Conservation (phyloP, 1,284 basidiomycete genomes). For the Cryptococcus sp. region DNA sequence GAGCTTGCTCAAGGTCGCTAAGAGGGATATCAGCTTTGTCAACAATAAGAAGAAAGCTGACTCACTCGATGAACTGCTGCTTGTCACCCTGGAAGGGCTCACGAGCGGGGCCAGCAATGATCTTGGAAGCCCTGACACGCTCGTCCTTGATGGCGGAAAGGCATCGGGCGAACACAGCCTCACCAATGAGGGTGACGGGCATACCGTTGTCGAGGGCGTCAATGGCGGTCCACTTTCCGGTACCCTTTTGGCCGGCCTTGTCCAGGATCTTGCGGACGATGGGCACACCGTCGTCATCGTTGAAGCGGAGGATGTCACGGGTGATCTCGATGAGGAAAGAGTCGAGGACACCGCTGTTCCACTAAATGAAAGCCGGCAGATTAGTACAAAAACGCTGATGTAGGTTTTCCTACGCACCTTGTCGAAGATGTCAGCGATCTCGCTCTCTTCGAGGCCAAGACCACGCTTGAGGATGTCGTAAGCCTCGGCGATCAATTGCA, state of each 20-base stretch:
- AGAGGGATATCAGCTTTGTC: not conserved
- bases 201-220: slow-evolving; percentile 95
- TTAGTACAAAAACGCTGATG: not conserved
- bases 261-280: slow-evolving; percentile 94
- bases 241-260: slow-evolving; percentile 97
- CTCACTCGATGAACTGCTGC: slow-evolving; percentile 85
- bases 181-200: slow-evolving; percentile 95
- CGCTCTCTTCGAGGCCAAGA: slow-evolving; percentile 76
- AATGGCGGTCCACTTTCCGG: slow-evolving; percentile 99
- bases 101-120: slow-evolving; percentile 83
- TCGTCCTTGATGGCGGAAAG: slow-evolving; percentile 97
- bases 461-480: slow-evolving; percentile 99
- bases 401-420: slow-evolving; percentile 50
- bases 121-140: slow-evolving; percentile 88
- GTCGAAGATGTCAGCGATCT: slow-evolving; percentile 85
- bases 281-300: slow-evolving; percentile 85
- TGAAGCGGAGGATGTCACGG: slow-evolving; percentile 90
- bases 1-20: slow-evolving; percentile 88
- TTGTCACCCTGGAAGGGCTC: slow-evolving; percentile 97
- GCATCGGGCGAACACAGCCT: slow-evolving; percentile 99
- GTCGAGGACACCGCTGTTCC: slow-evolving; percentile 99
- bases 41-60: not conserved
- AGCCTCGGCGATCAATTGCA: slow-evolving; percentile 98
- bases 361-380: slow-evolving; percentile 49
- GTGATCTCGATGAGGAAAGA: slow-evolving; percentile 99